These are phyloP conservation scores for Henckelia pumila DNA, from an alignment of 257 asterid genomes.

Conservation along the genomic window DNA sequence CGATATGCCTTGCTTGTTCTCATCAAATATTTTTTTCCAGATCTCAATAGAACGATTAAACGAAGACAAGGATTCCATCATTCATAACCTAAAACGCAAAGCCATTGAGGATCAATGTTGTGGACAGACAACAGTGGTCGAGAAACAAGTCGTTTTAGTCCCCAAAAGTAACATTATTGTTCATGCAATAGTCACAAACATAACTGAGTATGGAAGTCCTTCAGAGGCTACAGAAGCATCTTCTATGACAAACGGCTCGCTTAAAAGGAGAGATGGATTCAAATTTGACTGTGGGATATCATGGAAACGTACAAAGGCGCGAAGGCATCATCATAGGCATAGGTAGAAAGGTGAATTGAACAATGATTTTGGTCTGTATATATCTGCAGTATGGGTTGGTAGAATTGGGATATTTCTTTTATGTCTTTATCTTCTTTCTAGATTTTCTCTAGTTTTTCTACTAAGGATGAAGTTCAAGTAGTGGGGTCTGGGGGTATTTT, in stretches of 20 bases:
- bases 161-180: conserved; percentile 58
- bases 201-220: conserved; percentile 41
- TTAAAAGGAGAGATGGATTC: conserved; percentile 45
- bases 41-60: conserved; percentile 34
- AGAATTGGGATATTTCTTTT: conserved; percentile 9
- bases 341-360: conserved; percentile 27
- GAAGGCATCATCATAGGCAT: conserved; percentile 39
- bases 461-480: conserved; percentile 8
- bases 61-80: conserved; percentile 51
- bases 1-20: neutral
- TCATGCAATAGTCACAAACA: conserved; percentile 69
- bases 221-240: conserved; percentile 25
- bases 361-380: conserved; percentile 30
- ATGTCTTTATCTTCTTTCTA: neutral
- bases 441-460: conserved; percentile 25
- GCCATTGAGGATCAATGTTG: conserved; percentile 57
- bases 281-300: conserved; percentile 38
- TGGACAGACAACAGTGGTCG: conserved; percentile 70
- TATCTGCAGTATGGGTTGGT: conserved; percentile 28
- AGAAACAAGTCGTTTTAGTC: conserved; percentile 43
- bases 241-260: conserved; percentile 31
- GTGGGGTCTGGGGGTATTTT: conserved; percentile 35
- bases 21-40: conserved; percentile 37
- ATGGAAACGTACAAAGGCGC: conserved; percentile 51
- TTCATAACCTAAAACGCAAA: conserved; percentile 50